Evolutionary conservation across 352 stramenopile species (phyloP).

Genomic region (Chrysophaeum taylorii): DNA sequence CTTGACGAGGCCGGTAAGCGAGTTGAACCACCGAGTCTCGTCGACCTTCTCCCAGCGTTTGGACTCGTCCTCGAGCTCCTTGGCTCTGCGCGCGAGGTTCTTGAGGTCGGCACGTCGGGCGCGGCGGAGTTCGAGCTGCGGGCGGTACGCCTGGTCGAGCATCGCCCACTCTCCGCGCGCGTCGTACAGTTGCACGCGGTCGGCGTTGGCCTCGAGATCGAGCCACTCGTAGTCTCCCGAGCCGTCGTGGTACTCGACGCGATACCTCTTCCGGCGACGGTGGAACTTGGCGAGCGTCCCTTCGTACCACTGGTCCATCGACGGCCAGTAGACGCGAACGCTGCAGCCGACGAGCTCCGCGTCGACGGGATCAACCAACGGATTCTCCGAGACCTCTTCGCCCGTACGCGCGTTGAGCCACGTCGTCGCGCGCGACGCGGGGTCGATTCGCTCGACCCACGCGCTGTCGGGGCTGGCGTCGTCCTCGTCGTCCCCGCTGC

Average conservation of each 20-base stretch:
- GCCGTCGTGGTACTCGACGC: slow-evolving; percentile 29
- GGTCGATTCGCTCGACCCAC: slow-evolving; percentile 21
- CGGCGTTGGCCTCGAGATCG: slow-evolving; percentile 19
- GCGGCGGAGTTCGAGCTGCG: neutral
- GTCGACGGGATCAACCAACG: slow-evolving; percentile 24
- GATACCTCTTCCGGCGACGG: slow-evolving; percentile 25
- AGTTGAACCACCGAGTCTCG: slow-evolving; percentile 3
- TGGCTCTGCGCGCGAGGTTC: neutral
- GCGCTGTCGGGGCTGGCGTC: slow-evolving; percentile 16
- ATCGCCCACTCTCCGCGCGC: slow-evolving; percentile 15
- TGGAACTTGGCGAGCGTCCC: slow-evolving; percentile 28
- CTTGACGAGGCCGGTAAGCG: neutral
- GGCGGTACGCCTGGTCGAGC: slow-evolving; percentile 1
- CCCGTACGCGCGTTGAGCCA: slow-evolving; percentile 22
- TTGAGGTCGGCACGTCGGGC: neutral
- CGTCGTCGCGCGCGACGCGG: slow-evolving; percentile 3
- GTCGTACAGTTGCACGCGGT: slow-evolving; percentile 28
- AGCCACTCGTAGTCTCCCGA: slow-evolving; percentile 36
- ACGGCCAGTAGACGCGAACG: slow-evolving; percentile 25
- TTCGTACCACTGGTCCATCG: slow-evolving; percentile 22
- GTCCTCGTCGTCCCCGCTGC: slow-evolving; percentile 14
- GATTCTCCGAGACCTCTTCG: slow-evolving; percentile 15
- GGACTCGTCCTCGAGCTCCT: neutral
- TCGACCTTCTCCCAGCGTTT: neutral
- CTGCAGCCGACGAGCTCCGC: slow-evolving; percentile 21